phyloP scores from a whole-genome alignment of 1,284 basidiomycete species.

The Volvariella volvacea region DNA sequence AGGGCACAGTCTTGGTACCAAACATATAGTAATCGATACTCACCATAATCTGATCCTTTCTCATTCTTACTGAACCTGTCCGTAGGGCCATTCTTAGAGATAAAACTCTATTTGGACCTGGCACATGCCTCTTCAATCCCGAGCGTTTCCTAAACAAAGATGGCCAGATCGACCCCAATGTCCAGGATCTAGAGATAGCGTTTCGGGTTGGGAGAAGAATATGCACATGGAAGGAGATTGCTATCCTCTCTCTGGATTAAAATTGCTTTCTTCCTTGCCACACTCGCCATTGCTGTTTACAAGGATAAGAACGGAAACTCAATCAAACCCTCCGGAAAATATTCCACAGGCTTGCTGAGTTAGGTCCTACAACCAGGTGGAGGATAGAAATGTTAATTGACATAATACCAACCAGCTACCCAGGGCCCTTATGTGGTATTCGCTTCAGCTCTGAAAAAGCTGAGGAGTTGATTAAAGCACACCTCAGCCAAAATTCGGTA shows the following conservation, averaged over 20 bases:
- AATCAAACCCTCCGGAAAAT: background rate
- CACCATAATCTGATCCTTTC: background rate
- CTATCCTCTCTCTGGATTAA: slow-evolving; percentile 31
- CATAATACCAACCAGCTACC: too few relatives aligned
- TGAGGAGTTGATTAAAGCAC: too few relatives aligned
- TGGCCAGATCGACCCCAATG: slow-evolving; percentile 9
- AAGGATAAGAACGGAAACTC: background rate
- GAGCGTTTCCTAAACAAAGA: slow-evolving; percentile 16
- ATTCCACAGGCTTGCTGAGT: background rate
- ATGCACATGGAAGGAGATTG: slow-evolving; percentile 21
- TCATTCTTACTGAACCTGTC: background rate
- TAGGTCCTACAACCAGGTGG: too few relatives aligned
- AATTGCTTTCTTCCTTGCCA: slow-evolving; percentile 27
- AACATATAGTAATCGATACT: slow-evolving; percentile 12
- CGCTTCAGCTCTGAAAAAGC: too few relatives aligned
- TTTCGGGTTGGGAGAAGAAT: slow-evolving; percentile 18
- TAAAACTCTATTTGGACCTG: slow-evolving; percentile 10
- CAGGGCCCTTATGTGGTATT: too few relatives aligned
- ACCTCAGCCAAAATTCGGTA: too few relatives aligned
- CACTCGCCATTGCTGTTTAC: slow-evolving; percentile 28
- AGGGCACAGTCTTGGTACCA: slow-evolving; percentile 22
- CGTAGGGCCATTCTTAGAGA: slow-evolving; percentile 18
- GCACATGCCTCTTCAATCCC: slow-evolving; percentile 18
- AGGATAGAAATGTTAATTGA: too few relatives aligned
- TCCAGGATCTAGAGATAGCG: slow-evolving; percentile 12